Percentiles rank a stretch among this genome's conserved stretches.
phyloP scores from a whole-genome alignment of 768 basidiomycete species.

The Trametes punicea region DNA sequence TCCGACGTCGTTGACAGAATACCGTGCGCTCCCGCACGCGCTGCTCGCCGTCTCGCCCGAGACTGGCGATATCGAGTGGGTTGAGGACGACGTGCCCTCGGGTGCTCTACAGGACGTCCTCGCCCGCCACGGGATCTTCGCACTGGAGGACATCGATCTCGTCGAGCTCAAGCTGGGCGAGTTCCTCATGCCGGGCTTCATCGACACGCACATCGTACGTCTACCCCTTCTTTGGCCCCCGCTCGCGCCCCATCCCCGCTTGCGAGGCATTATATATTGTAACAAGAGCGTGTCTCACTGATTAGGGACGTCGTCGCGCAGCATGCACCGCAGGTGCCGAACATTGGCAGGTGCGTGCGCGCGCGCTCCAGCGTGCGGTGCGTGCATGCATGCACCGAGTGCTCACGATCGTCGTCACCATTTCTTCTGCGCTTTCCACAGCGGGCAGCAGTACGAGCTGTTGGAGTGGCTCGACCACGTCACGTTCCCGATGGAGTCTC shows the following conservation, averaged over 20 bases:
- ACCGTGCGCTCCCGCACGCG: slow-evolving; percentile 47
- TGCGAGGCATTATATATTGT: no score
- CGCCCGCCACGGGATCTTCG: slow-evolving; percentile 43
- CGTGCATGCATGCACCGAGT: not conserved
- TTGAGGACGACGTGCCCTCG: slow-evolving; percentile 54
- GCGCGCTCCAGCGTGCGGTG: no score
- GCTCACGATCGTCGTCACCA: not conserved
- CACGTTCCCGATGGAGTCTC: slow-evolving; percentile 86
- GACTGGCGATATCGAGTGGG: slow-evolving; percentile 66
- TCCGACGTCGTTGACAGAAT: slow-evolving; percentile 42
- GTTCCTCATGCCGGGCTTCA: slow-evolving; percentile 83
- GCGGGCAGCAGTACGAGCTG: slow-evolving; percentile 83
- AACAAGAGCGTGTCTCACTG: not conserved
- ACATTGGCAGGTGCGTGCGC: slow-evolving; percentile 52
- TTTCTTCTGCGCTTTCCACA: slow-evolving; percentile 26
- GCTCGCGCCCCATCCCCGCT: no score
- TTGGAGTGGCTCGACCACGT: slow-evolving; percentile 83
- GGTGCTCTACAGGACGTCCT: slow-evolving; percentile 48
- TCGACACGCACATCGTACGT: slow-evolving; percentile 89
- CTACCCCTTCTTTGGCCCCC: not conserved
- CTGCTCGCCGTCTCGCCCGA: slow-evolving; percentile 48
- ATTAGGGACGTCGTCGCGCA: slow-evolving; percentile 26
- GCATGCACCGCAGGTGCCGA: slow-evolving; percentile 83
- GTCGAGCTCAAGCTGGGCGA: slow-evolving; percentile 41
- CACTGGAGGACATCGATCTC: slow-evolving; percentile 33